phyloP scores from a whole-genome alignment of 202 grass and related monocot genomes.

The Zoysia matrella region DNA sequence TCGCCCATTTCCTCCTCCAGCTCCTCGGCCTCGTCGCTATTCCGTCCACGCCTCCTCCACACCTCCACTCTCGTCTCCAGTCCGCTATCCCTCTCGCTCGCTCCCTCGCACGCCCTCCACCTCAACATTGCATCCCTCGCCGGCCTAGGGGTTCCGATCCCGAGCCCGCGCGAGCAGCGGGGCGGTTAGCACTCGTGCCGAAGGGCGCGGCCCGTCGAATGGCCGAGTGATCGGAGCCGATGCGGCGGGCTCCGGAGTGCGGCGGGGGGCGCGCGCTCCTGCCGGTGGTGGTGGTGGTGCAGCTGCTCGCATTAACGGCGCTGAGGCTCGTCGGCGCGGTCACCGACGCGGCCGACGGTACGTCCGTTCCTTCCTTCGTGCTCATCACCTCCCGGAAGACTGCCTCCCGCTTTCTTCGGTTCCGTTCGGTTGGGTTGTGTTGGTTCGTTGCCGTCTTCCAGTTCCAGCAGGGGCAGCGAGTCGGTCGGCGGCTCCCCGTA shows the following conservation, averaged over 20 bases:
- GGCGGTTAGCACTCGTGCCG: not conserved
- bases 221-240: conserved; percentile 44
- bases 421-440: not conserved
- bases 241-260: conserved; percentile 16
- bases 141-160: conserved; percentile 2
- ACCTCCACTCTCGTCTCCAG: not conserved
- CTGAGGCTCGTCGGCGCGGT: conserved; percentile 36
- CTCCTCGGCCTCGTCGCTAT: not conserved
- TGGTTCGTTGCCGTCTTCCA: not conserved
- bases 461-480: not conserved
- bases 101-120: not conserved
- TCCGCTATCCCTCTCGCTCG: not conserved
- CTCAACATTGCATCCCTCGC: conserved; percentile 15
- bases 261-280: not conserved
- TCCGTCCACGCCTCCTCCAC: conserved; percentile 24
- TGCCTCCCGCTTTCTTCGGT: too few relatives aligned
- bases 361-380: not conserved
- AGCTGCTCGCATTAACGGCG: conserved; percentile 34
- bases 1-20: not conserved
- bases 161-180: not conserved
- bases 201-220: conserved; percentile 25
- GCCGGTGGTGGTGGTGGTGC: not conserved
- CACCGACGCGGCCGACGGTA: conserved; percentile 55
- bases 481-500: not conserved
- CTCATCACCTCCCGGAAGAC: too few relatives aligned